Percentiles rank a stretch among this genome's conserved stretches.
Conservation (phyloP, 2,329 filamentous ascomycete genomes). For the Chaetomium strumarium region DNA sequence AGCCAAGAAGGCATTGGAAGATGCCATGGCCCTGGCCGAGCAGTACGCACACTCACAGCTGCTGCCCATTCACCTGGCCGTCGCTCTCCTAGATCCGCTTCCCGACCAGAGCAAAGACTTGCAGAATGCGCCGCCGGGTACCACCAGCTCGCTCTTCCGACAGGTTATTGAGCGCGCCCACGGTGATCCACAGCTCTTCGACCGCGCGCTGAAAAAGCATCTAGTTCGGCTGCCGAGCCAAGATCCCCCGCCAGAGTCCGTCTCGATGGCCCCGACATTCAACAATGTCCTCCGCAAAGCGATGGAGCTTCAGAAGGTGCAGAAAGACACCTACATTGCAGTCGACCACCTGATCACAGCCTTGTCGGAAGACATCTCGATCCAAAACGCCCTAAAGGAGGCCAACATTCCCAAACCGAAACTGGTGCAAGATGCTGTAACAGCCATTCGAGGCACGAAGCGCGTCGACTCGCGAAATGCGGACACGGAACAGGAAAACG, state of each 20-base stretch:
- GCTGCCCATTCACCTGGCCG: constrained; percentile 81
- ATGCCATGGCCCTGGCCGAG: constrained; percentile 81
- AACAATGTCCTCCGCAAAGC: constrained; percentile 77
- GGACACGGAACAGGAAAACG: constrained; percentile 85
- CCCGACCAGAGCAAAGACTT: constrained; percentile 75
- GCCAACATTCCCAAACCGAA: constrained; percentile 89
- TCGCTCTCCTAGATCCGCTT: constrained; percentile 70
- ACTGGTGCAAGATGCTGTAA: constrained; percentile 82
- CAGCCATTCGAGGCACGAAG: constrained; percentile 85
- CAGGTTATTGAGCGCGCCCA: constrained; percentile 92
- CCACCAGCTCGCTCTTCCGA: constrained; percentile 73
- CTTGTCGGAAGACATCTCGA: constrained; percentile 68
- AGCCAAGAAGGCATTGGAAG: constrained; percentile 81
- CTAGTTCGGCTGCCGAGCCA: constrained; percentile 89
- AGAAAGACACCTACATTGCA: constrained; percentile 92
- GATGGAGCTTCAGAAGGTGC: constrained; percentile 88
- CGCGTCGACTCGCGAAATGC: constrained; percentile 94
- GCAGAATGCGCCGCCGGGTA: constrained; percentile 63
- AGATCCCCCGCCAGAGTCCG: constrained; percentile 85
- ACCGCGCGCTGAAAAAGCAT: constrained; percentile 83
- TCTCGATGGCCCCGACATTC: constrained; percentile 76
- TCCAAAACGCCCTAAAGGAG: constrained; percentile 72
- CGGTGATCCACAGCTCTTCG: constrained; percentile 84
- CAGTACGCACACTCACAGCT: constrained; percentile 90
- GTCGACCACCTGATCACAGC: constrained; percentile 90